Evolutionary conservation across 148 eudicot species (phyloP), one percentile per base, ranked within the genome.

Genomic region (Bassia scoparia): DNA sequence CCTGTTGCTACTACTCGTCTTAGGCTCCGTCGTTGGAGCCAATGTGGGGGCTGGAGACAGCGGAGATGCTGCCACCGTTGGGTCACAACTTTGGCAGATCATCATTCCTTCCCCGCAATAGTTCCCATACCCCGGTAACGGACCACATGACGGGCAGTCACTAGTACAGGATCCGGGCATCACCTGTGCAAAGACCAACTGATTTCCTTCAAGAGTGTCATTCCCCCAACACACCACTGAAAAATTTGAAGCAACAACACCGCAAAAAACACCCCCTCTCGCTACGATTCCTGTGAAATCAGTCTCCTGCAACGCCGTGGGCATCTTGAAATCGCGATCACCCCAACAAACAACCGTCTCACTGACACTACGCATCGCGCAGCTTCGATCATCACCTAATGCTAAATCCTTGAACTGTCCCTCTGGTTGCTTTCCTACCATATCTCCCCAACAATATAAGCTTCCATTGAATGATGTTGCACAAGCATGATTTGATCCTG

Each of bases 311-410:
- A 89, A 74, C 26, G 23, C 35, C 2, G 26, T 66, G 0, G 98
- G 95, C 74, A 89, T 37, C 68, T 20, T 27, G 67, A 87, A 87
- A 67, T 69, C 72, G 20, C 27, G 65, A 13, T 71, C 76, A 24
- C 97, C 98, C 98, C 98, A 93, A 79, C 98, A 93, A 78, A 83
- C 68, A 7, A 90, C 88, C 38, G 84, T 86, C 33, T 80, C 84
- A 78, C 83, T 85, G 17, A 23, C 52, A 60, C 90, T 48, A 60
- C 90, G 83, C 11, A 87, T 56, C 11, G 83, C 91, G 54, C 98
- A 93, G 24, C 88, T 70, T 24, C 89, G 73, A 24, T 61, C 67
- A 35, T 87, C 95, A 58, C 93, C 98, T 75, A 91, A 69, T 23
- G 98, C 92, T 71, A 93, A 55, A 4, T 79, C 68, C 43, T 64